Conservation (phyloP, 2,329 filamentous ascomycete species). For the Paracorniculantispora psalliotae region DNA sequence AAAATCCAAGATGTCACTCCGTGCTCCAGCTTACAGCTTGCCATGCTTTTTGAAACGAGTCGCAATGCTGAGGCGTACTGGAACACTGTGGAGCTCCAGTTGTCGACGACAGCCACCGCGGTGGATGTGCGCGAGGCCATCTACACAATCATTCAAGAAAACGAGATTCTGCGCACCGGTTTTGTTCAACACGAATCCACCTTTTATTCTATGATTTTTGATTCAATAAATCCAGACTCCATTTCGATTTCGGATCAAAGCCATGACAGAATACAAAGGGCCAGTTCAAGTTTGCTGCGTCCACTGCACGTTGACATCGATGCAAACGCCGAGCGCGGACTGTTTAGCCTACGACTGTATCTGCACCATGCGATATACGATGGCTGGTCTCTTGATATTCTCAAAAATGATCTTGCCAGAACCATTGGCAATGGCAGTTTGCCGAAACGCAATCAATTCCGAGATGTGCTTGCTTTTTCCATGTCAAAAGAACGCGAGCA, state of each 20-base stretch:
- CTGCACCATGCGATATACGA: conserved; percentile 86
- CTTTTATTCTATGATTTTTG: conserved; percentile 54
- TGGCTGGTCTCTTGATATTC: conserved; percentile 83
- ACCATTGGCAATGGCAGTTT: conserved; percentile 35
- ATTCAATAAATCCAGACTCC: conserved; percentile 36
- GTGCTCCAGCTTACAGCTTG: conserved; percentile 69
- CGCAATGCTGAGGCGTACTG: conserved; percentile 60
- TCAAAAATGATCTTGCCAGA: conserved; percentile 60
- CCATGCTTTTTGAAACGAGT: conserved; percentile 75
- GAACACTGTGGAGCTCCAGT: conserved; percentile 68
- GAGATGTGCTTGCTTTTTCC: conserved; percentile 50
- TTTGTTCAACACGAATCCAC: conserved; percentile 52
- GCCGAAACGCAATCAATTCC: conserved; percentile 52
- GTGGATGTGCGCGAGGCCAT: conserved; percentile 47
- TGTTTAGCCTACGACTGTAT: conserved; percentile 42
- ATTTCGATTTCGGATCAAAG: conserved; percentile 36
- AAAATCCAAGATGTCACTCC: conserved; percentile 42
- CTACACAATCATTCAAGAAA: conserved; percentile 42
- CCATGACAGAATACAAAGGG: no score
- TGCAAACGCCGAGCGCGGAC: conserved; percentile 17
- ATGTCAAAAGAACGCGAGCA: conserved; percentile 20
- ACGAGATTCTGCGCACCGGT: conserved; percentile 68
- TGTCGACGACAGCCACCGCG: conserved; percentile 33
- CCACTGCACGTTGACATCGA: conserved; percentile 60
- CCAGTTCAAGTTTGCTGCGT: conserved; percentile 38